Evolutionary conservation across 176 grass and related monocot species (phyloP).

Genomic region (Musa troglodytarum): DNA sequence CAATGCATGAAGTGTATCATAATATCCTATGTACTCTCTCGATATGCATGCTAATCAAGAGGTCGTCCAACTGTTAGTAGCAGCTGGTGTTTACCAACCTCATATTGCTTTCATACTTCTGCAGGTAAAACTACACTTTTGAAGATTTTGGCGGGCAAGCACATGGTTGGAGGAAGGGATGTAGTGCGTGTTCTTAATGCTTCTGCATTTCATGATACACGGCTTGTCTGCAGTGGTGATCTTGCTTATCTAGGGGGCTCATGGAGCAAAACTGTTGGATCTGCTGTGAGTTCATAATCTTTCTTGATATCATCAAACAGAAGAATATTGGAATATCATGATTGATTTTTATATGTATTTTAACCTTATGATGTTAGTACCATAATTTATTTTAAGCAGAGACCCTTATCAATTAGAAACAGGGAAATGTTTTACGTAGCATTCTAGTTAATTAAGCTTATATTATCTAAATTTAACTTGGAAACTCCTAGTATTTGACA

Average conservation of each 20-base stretch:
- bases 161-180: constrained; percentile 96
- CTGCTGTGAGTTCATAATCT: constrained; percentile 46
- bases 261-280: constrained; percentile 88
- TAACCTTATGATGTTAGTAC: not conserved
- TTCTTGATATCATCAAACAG: not conserved
- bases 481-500: not conserved
- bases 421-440: not conserved
- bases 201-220: constrained; percentile 94
- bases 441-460: not conserved
- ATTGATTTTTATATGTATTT: not conserved
- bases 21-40: not conserved
- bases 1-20: no score
- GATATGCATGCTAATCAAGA: not conserved
- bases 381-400: not conserved
- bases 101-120: constrained; percentile 11
- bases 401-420: not conserved
- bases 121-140: constrained; percentile 94
- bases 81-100: not conserved
- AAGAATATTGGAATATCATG: not conserved
- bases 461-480: not conserved
- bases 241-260: constrained; percentile 83
- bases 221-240: constrained; percentile 74
- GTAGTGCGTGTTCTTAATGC: constrained; percentile 77
- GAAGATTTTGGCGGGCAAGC: constrained; percentile 91
- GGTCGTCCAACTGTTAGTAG: not conserved